Evolutionary conservation across 805 yeast species (phyloP).

Genomic region (Kodamaea kakaduensis): DNA sequence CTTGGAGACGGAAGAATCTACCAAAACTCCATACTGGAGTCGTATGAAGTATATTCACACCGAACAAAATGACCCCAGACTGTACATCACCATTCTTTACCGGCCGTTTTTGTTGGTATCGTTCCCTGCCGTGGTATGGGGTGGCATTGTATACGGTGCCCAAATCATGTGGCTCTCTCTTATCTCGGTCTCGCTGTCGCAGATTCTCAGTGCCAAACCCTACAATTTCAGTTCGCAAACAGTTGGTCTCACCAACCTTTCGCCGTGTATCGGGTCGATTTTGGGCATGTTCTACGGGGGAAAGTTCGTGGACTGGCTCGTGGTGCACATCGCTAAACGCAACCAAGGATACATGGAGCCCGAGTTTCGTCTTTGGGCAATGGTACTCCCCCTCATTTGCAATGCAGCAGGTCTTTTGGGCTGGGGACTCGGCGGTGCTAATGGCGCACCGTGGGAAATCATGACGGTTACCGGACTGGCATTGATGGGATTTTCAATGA

Average conservation of each 20-base stretch:
- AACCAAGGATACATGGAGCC: conserved; percentile 47
- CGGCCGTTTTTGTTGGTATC: conserved; percentile 34
- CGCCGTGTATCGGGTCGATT: conserved; percentile 39
- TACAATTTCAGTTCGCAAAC: conserved; percentile 36
- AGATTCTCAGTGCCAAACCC: conserved; percentile 32
- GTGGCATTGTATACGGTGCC: conserved; percentile 45
- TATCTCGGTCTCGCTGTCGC: conserved; percentile 41
- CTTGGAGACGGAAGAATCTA: conserved; percentile 11
- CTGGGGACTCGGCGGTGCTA: conserved; percentile 40
- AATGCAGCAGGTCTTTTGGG: conserved; percentile 44
- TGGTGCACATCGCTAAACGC: conserved; percentile 31
- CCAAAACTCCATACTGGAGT: conserved; percentile 33
- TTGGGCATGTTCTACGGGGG: conserved; percentile 48
- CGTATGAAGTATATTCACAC: conserved; percentile 33
- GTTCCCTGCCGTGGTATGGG: conserved; percentile 45
- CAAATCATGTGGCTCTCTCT: conserved; percentile 51
- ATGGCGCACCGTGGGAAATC: conserved; percentile 38
- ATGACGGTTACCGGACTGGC: conserved; percentile 46
- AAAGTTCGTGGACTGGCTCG: conserved; percentile 38
- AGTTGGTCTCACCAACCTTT: conserved; percentile 43
- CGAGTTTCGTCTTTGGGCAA: conserved; percentile 43
- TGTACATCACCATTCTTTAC: conserved; percentile 34
- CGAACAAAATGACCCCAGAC: conserved; percentile 37
- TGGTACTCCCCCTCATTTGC: conserved; percentile 34
- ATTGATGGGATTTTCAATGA: conserved; percentile 43